Conservation (phyloP, 2,329 filamentous ascomycete species). For the Emergomyces pasteurianus region DNA sequence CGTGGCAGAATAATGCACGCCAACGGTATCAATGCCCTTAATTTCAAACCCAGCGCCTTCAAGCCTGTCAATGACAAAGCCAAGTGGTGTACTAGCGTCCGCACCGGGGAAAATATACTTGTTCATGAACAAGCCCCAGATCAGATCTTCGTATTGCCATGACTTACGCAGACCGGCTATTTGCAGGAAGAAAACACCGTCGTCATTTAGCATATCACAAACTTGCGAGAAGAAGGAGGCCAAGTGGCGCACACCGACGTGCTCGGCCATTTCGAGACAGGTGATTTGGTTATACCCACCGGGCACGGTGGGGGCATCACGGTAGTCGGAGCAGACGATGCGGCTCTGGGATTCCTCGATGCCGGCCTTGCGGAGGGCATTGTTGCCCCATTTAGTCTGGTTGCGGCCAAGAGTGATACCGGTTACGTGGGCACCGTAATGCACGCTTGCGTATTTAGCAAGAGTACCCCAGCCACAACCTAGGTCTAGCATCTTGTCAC, state of each 20-base stretch:
- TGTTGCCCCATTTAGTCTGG: slow-evolving; percentile 95
- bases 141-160: slow-evolving; percentile 97
- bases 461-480: slow-evolving; percentile 98
- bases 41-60: slow-evolving; percentile 84
- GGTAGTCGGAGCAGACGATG: slow-evolving; percentile 94
- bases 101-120: slow-evolving; percentile 98
- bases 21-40: slow-evolving; percentile 84
- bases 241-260: slow-evolving; percentile 90
- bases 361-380: slow-evolving; percentile 67
- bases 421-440: slow-evolving; percentile 76
- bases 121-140: slow-evolving; percentile 99
- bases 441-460: slow-evolving; percentile 79
- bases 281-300: slow-evolving; percentile 89
- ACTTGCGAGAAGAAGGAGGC: slow-evolving; percentile 70
- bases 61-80: slow-evolving; percentile 71
- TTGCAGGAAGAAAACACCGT: slow-evolving; percentile 92
- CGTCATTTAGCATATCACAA: slow-evolving; percentile 90
- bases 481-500: slow-evolving; percentile 80
- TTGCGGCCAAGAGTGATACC: slow-evolving; percentile 92
- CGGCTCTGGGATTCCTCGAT: slow-evolving; percentile 79
- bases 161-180: slow-evolving; percentile 85
- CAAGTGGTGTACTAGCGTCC: slow-evolving; percentile 86
- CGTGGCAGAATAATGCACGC: slow-evolving; percentile 93
- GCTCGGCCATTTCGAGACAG: slow-evolving; percentile 96
- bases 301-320: slow-evolving; percentile 71